Conservation (phyloP, 495 filamentous ascomycete genomes). For the Trichoderma erinaceum region DNA sequence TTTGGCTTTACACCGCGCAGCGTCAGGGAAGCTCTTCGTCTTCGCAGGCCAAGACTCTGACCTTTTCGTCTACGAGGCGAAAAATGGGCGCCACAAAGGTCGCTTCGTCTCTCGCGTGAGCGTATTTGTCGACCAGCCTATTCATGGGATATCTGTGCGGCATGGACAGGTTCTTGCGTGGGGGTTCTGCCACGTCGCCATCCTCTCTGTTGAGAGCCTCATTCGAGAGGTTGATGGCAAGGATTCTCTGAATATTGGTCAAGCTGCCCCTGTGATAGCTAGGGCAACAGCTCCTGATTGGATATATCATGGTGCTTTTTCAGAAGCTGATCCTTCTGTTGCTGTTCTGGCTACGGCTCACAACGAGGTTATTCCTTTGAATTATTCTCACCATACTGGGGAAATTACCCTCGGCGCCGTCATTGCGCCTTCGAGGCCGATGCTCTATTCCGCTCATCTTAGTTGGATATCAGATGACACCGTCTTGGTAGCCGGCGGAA, state of each 20-base stretch:
- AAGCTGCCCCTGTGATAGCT: conserved; percentile 14
- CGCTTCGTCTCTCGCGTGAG: conserved; percentile 33
- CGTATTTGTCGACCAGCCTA: conserved; percentile 57
- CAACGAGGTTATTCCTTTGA: conserved; percentile 56
- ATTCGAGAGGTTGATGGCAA: neutral
- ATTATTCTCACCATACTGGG: conserved; percentile 20
- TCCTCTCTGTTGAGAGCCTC: conserved; percentile 22
- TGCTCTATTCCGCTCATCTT: conserved; percentile 80
- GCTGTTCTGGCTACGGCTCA: conserved; percentile 71
- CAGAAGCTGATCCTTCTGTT: conserved; percentile 26
- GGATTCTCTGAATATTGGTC: neutral
- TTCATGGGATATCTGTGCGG: conserved; percentile 60
- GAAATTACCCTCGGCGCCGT: conserved; percentile 35
- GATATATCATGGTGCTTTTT: conserved; percentile 70
- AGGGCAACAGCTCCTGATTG: conserved; percentile 59
- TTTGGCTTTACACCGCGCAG: conserved; percentile 38
- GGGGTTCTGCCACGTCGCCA: conserved; percentile 44
- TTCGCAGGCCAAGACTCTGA: conserved; percentile 70
- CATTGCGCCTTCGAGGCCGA: conserved; percentile 68
- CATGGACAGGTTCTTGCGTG: conserved; percentile 43
- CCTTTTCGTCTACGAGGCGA: conserved; percentile 53
- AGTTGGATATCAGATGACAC: conserved; percentile 47
- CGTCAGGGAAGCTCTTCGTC: conserved; percentile 36
- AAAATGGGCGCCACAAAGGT: conserved; percentile 19
- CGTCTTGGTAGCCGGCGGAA: conserved; percentile 77